Base-by-base conservation (phyloP, 192 early-diverging fungal genomes). In the Gigaspora rosea region DNA sequence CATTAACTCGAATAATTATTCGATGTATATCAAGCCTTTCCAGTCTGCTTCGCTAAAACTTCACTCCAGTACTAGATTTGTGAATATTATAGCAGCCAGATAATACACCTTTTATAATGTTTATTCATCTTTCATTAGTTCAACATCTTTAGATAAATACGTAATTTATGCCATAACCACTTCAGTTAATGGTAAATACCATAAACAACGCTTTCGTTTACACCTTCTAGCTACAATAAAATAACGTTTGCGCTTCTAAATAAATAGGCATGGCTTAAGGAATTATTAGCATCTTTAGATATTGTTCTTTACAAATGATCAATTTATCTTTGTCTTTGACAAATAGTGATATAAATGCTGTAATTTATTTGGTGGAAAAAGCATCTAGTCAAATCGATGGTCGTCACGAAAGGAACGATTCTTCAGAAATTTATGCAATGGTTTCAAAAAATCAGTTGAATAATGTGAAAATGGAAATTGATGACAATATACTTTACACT, bases 281-380 rank as follows among this genome's bases (percentile, higher is more conserved):
- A 56, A 0, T 48, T 84, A 15, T 66, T 78, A 0, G 75, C 76
- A 1, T 18, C 73, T 47, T 69, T 77, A 7, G 52, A 71, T 1
- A 22, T 84, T 18, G 78, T 84, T 16, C n/a, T n/a, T 71, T 87
- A 87, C 80, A 52, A 85, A 87, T 59, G 86, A 76, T 81, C 1
- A 35, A 81, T n/a, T 62, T 87, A 32, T 36, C 54, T 36, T 76
- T 84, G 11, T 70, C 77, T 12, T 61, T 80, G 27, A 71, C 59
- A 33, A 78, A 80, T 20, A 58, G 75, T 8, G 36, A 69, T 16
- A 78, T 73, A 71, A 4, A 78, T n/a, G n/a, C 82, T 46, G 15
- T 79, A 10, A 36, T 87, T n/a, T 73, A 78, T n/a, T 84, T 87
- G n/a, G 81, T 80, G 15, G 33, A 66, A 27, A 85, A 84, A 41